Base-by-base conservation (phyloP, 192 early-diverging fungal species). In the Helicostylum pulchrum region DNA sequence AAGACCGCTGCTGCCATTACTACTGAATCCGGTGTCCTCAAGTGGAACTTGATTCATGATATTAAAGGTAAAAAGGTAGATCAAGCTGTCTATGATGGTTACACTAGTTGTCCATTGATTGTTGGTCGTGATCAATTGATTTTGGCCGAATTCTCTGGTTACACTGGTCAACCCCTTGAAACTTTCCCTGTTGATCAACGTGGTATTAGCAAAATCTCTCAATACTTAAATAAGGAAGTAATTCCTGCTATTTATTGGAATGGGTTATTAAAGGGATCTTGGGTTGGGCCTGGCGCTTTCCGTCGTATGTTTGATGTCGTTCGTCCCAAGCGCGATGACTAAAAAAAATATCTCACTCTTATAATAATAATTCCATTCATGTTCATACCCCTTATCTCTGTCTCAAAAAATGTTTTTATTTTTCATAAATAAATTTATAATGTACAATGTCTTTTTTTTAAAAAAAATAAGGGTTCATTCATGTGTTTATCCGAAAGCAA, bases 1-100 rank as follows among this genome's bases (percentile, higher is more conserved):
- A 94, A 94, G 80, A 94, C 92, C 5, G 92, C 92, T 9, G 91
- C 92, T 21, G 91, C 92, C n/a, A 91, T 90, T 54, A 85, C 92
- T 19, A 84, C 82, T 42, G 86, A 94, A 76, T 84, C 88, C n/a
- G 80, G 70, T 31, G 87, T 93, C 0, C 68, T 92, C 14, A 88
- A 85, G 73, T 75, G 84, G 61, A 94, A 94, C 76, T 71, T 94
- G 59, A 75, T 91, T 42, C 75, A 71, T 53, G 70, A 79, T 58
- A 80, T 92, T 34, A 59, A 77, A 21, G 85, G 82, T 21, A 79
- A 79, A 20, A 64, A 67, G 2, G 66, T 75, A 30, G 76, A 82
- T 5, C 61, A 76, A 21, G 77, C 76, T 7, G 83, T 83, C 43
- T 94, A 94, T 68, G 79, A 88, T 64, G 92, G 92, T 59, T 94